phyloP scores from a whole-genome alignment of 345 rosid genomes.

The Hypericum perforatum region DNA sequence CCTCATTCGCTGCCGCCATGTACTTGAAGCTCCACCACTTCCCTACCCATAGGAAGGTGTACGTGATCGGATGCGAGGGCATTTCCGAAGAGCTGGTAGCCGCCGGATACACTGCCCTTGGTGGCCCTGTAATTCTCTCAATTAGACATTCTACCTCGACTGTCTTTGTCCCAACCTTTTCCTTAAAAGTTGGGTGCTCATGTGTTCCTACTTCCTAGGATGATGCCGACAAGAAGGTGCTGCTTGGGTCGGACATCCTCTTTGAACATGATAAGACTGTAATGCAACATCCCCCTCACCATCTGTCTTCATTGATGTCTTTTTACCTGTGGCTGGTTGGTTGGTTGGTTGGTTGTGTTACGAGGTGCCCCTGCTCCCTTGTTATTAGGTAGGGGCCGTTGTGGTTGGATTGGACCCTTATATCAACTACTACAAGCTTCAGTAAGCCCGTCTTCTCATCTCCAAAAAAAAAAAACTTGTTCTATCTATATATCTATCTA shows the following conservation, averaged over 20 bases:
- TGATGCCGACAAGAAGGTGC: constrained; percentile 55
- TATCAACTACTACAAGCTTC: constrained; percentile 90
- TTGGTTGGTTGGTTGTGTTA: constrained; percentile 13
- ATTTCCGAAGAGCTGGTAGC: constrained; percentile 58
- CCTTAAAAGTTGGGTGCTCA: not conserved
- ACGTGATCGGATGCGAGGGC: constrained; percentile 84
- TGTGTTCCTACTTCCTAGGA: constrained; percentile 26
- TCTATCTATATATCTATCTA: no score
- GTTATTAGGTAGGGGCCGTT: constrained; percentile 89
- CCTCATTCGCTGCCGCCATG: constrained; percentile 91
- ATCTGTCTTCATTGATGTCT: not conserved
- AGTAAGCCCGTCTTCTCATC: no score
- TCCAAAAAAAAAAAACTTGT: no score
- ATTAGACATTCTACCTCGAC: not conserved
- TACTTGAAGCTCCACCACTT: constrained; percentile 68
- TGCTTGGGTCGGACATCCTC: constrained; percentile 46
- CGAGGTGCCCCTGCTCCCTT: constrained; percentile 13
- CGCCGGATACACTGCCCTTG: constrained; percentile 68
- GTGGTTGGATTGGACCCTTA: constrained; percentile 76
- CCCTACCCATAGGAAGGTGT: constrained; percentile 72
- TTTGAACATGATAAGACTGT: constrained; percentile 77
- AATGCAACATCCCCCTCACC: constrained; percentile 23
- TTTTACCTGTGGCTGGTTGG: no score
- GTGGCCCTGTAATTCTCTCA: constrained; percentile 65
- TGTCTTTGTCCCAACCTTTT: not conserved